Evolutionary conservation across 768 basidiomycete species (phyloP), one percentile per base, ranked within the genome.

Genomic region (Floccularia luteovirens): DNA sequence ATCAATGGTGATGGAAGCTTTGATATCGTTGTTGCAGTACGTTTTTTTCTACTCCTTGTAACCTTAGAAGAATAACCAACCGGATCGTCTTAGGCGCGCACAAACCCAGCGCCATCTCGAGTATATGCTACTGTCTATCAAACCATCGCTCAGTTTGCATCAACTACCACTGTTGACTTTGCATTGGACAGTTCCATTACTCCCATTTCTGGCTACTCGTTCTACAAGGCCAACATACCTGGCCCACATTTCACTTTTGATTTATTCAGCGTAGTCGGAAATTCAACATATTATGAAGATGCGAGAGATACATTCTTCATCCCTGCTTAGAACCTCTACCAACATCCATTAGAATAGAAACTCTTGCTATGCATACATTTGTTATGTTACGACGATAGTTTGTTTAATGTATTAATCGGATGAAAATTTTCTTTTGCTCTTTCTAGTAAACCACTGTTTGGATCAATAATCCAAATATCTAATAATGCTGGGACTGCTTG

Each of bases 1-100:
- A 54, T 54, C 43, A 43, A 50, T 16, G 51, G 49, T 13, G 50
- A 50, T 23, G 47, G 43, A 8, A 40, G 44, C 23, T 58, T 48
- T 35, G 48, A 45, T 7, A 34, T 34, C 32, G 32, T 34, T 34
- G 32, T 34, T 7, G 32, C 32, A 7, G 32, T 34, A 34, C 7
- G 32, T 6, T 8, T 17, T 14, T 34, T n/a, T n/a, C n/a, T 7
- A 34, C 16, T 34, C 20, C 32, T 8, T 34, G 20, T 8, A 34
- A 8, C 20, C 16, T 17, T 19, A 14, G n/a, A 17, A 8, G n/a
- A 19, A 34, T 7, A 6, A 12, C 16, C 27, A 30, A 30, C 8
- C 27, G 14, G 10, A 28, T 28, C 10, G 10, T 28, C 20, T 12
- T 34, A 8, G 32, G 8, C 7, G n/a, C n/a, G n/a, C 32, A 34